phyloP scores from a whole-genome alignment of 805 yeast species.

The Priceomyces melissophilus region DNA sequence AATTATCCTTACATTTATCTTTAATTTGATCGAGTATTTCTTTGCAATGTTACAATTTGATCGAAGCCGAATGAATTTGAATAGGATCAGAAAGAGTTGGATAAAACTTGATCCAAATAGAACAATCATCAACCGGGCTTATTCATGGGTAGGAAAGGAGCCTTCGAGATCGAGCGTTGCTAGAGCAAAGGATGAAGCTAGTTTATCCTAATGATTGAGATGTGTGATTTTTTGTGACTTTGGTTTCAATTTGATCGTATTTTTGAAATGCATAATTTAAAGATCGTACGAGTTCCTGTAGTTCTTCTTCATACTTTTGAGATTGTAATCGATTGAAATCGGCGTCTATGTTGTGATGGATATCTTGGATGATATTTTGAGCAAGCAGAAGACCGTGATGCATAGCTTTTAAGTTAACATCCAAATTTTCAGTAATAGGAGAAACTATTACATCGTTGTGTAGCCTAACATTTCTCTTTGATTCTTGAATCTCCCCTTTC shows the following conservation, averaged over 20 bases:
- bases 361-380: constrained; percentile 2
- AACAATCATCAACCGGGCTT: constrained; percentile 32
- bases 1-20: constrained; percentile 25
- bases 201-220: background rate
- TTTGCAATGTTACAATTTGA: constrained; percentile 36
- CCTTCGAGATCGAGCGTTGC: constrained; percentile 15
- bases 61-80: constrained; percentile 40
- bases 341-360: constrained; percentile 3
- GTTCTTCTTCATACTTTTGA: constrained; percentile 12
- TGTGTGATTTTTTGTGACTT: background rate
- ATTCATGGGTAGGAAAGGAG: constrained; percentile 26
- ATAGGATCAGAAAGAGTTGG: constrained; percentile 38
- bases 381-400: constrained; percentile 8
- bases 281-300: constrained; percentile 13
- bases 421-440: constrained; percentile 13
- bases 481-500: constrained; percentile 11
- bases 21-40: constrained; percentile 30
- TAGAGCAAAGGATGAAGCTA: constrained; percentile 1
- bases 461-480: constrained; percentile 9
- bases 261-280: constrained; percentile 12
- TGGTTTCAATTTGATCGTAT: background rate
- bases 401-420: constrained; percentile 11
- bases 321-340: constrained; percentile 9
- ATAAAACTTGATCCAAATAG: constrained; percentile 39
- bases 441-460: constrained; percentile 10